phyloP scores from a whole-genome alignment of 345 rosid genomes.

The Eucalyptus sp. region DNA sequence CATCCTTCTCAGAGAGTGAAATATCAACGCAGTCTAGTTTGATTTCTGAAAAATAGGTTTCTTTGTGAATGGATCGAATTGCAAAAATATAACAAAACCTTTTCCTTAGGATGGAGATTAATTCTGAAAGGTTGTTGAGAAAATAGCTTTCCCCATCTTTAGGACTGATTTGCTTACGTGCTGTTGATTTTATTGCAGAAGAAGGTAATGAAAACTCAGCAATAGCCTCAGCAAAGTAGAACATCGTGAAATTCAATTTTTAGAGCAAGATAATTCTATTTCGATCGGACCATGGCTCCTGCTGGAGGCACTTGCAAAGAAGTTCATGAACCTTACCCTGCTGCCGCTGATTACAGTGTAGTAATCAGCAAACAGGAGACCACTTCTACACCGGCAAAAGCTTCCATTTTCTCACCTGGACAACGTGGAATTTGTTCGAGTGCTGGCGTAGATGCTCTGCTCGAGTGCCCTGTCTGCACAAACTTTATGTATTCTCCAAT shows the following conservation, averaged over 20 bases:
- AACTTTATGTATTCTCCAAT: constrained; percentile 55
- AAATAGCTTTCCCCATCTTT: background rate
- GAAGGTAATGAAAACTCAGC: background rate
- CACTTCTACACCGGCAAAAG: constrained; percentile 2
- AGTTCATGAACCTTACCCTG: constrained; percentile 14
- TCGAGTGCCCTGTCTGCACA: constrained; percentile 46
- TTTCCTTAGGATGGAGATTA: background rate
- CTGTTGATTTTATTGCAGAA: background rate
- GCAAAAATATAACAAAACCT: background rate
- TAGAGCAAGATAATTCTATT: background rate
- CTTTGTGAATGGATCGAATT: background rate
- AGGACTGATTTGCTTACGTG: background rate
- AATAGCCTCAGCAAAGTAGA: background rate
- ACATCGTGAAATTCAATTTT: background rate
- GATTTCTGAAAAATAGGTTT: background rate
- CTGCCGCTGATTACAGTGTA: constrained; percentile 3
- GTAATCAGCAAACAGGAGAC: constrained; percentile 4
- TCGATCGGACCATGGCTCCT: constrained; percentile 30
- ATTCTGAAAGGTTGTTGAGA: background rate
- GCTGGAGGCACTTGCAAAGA: constrained; percentile 32
- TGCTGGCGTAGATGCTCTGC: constrained; percentile 39
- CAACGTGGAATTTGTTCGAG: constrained; percentile 21
- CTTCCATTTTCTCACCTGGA: constrained; percentile 10
- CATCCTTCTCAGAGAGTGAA: background rate
- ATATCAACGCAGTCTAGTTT: background rate